phyloP scores from a whole-genome alignment of 2,329 filamentous ascomycete species.

The Nectriaceae sp. region DNA sequence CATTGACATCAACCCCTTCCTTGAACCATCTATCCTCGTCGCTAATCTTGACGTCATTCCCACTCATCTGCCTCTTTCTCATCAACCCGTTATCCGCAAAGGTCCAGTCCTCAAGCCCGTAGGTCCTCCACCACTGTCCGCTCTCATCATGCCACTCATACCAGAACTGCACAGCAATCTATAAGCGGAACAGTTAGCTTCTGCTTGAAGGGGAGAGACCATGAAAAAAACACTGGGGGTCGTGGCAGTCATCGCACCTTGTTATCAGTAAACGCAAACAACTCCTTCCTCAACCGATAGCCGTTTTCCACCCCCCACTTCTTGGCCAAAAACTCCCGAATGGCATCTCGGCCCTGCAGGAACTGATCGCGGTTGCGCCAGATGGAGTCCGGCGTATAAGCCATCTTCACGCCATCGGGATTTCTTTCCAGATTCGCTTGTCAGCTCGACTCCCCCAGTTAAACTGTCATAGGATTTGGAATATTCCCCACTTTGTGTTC shows the following conservation, averaged over 20 bases:
- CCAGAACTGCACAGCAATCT: slow-evolving; percentile 89
- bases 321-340: slow-evolving; percentile 65
- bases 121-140: slow-evolving; percentile 84
- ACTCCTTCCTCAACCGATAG: slow-evolving; percentile 78
- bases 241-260: slow-evolving; percentile 40
- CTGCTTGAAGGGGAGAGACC: background rate
- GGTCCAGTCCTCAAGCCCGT: slow-evolving; percentile 81
- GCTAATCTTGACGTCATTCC: slow-evolving; percentile 66
- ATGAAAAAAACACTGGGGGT: background rate
- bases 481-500: slow-evolving; percentile 68
- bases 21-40: slow-evolving; percentile 69
- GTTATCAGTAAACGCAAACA: slow-evolving; percentile 75
- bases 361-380: slow-evolving; percentile 81
- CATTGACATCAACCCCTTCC: slow-evolving; percentile 68
- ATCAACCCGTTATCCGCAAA: slow-evolving; percentile 71
- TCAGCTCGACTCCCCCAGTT: background rate
- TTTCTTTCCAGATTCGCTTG: slow-evolving; percentile 47
- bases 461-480: background rate
- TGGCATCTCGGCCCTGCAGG: slow-evolving; percentile 66
- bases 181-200: background rate
- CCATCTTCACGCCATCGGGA: slow-evolving; percentile 65
- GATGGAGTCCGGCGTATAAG: slow-evolving; percentile 74
- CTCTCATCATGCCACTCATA: slow-evolving; percentile 74
- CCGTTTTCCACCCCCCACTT: slow-evolving; percentile 76
- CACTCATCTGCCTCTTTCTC: slow-evolving; percentile 76